Base-by-base conservation (phyloP, 805 yeast species). In the Blastobotrys muscicola region DNA sequence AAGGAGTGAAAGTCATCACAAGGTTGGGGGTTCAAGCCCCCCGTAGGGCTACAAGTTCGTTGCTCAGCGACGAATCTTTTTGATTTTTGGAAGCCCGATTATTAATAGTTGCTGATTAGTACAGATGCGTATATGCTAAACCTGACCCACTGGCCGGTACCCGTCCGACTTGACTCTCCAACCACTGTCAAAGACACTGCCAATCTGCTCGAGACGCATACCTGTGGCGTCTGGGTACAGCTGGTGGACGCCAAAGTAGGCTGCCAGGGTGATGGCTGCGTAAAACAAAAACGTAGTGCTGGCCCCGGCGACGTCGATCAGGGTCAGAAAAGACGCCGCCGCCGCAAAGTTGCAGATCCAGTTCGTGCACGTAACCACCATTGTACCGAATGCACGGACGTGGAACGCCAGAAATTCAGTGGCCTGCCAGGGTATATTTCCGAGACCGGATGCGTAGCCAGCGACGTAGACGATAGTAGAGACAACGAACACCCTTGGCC, bases 391-490 rank as follows among this genome's bases (percentile, higher is more conserved):
- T 47, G 95, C 92, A 60, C 98, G 78, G 31, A 90, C 96, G 49
- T 79, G 76, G 69, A 89, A 92, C 20, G 97, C 94, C 67, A 92
- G 85, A 57, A 90, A 69, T 65, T 90, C 98, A 46, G 90, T 83
- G 57, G 94, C 97, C 60, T 90, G 95, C 98, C 98, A 90, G 45
- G 97, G 97, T 44, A 86, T 90, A 62, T 90, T 90, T 64, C 98
- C 98, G 53, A 89, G 82, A 52, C 97, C 97, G 50, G 85, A 68
- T 38, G 97, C 95, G 61, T 89, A 90, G 41, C 82, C 77, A 2
- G 95, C 96, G 36, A 90, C 96, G 59, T 71, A 92, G 33, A 77
- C 61, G 49, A 92, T 85, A 82, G 90, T 87, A 42, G 86, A 80
- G 33, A 85, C 71, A 50, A 92, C 81, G 45, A 90, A 77, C 12